phyloP scores from a whole-genome alignment of 2,329 filamentous ascomycete species.

The Pseudocercospora fuligena region DNA sequence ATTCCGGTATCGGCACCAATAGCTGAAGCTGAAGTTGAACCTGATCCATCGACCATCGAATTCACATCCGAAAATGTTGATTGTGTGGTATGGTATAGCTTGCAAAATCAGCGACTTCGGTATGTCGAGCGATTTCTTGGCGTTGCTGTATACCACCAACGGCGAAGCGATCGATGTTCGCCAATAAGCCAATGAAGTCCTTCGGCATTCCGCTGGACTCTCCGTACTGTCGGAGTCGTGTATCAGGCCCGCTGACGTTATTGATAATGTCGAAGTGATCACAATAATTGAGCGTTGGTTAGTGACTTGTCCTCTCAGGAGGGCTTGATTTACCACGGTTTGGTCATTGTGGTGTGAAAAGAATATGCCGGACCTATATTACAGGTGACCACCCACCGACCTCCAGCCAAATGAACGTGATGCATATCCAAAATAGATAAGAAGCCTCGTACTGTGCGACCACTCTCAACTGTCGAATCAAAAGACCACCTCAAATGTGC shows the following conservation, averaged over 20 bases:
- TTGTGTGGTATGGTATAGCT: too few species aligned
- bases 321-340: too few species aligned
- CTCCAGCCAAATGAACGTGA: background rate
- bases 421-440: background rate
- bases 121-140: background rate
- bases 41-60: too few species aligned
- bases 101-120: background rate
- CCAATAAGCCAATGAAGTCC: background rate
- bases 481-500: slow-evolving; percentile 2
- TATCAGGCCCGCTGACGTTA: too few species aligned
- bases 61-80: too few species aligned
- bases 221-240: too few species aligned
- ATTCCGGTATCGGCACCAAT: too few species aligned
- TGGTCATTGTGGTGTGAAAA: background rate
- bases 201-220: background rate
- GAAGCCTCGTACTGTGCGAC: background rate
- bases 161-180: background rate
- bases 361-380: background rate
- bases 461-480: slow-evolving; percentile 9
- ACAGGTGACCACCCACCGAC: background rate
- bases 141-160: background rate
- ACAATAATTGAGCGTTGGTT: too few species aligned
- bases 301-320: too few species aligned
- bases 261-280: too few species aligned
- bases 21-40: too few species aligned